A percentile compares a stretch with the other conserved stretches of the same genome.
Evolutionary conservation across 371 early-diverging fungal genomes (phyloP).

Genomic region (Gilbertella persicaria): DNA sequence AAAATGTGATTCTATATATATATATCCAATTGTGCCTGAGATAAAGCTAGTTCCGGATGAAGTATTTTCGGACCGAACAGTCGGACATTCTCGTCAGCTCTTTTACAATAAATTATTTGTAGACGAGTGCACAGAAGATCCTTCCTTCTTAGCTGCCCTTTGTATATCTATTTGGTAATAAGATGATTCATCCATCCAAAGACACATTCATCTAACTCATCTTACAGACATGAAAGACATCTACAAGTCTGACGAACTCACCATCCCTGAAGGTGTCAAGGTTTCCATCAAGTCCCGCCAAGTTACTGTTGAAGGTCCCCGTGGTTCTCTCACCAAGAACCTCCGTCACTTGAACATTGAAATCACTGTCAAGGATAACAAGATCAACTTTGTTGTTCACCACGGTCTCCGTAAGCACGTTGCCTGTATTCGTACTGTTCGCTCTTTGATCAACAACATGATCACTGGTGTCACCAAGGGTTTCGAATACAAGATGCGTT

Average conservation of each 20-base stretch:
- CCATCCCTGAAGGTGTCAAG: constrained; percentile 77
- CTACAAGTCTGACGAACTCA: constrained; percentile 80
- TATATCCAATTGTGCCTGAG: too few species aligned
- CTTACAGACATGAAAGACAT: constrained; percentile 75
- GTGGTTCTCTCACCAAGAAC: constrained; percentile 91
- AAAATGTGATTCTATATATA: too few species aligned
- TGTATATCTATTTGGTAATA: constrained; percentile 26
- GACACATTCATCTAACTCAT: constrained; percentile 11
- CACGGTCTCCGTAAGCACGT: constrained; percentile 98
- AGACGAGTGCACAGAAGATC: not conserved
- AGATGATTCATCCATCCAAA: not conserved
- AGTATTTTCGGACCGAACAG: not conserved
- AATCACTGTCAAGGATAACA: constrained; percentile 54
- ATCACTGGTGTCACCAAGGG: constrained; percentile 99
- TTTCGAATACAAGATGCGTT: constrained; percentile 99
- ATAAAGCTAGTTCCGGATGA: too few species aligned
- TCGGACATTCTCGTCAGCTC: not conserved
- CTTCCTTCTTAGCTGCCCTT: constrained; percentile 21
- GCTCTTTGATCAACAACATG: constrained; percentile 97
- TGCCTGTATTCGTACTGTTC: constrained; percentile 97
- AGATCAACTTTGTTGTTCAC: constrained; percentile 91
- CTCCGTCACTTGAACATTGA: constrained; percentile 96
- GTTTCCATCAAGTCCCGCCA: constrained; percentile 79
- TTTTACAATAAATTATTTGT: not conserved
- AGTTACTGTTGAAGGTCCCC: constrained; percentile 82